These are phyloP conservation scores for Fallopia convolvulus DNA, from an alignment of 148 eudicot species.

Conservation along the genomic window DNA sequence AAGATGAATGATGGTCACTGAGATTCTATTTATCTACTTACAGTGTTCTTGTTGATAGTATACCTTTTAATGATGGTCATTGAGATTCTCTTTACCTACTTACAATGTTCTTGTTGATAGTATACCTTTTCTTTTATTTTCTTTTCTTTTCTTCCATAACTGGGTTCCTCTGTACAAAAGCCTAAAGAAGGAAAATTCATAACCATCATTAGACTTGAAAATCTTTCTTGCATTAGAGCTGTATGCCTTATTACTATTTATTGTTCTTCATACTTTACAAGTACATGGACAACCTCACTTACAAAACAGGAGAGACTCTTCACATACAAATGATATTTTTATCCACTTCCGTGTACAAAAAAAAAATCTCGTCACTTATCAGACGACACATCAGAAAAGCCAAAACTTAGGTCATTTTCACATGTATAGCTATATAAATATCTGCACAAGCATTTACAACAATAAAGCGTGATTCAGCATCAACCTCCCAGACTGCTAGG, in stretches of 20 bases:
- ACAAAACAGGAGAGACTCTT: conserved; percentile 9
- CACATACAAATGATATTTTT: background rate
- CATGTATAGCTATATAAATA: background rate
- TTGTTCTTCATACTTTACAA: background rate
- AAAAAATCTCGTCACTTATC: background rate
- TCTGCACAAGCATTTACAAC: background rate
- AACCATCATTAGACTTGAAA: background rate
- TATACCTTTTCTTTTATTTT: background rate
- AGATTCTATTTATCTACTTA: background rate
- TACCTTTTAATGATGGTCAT: background rate
- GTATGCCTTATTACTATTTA: background rate
- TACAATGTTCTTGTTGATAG: background rate
- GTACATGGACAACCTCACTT: background rate
- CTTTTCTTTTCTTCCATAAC: background rate
- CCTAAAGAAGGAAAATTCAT: background rate
- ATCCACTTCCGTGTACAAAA: background rate
- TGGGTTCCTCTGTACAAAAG: background rate
- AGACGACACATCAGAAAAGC: background rate
- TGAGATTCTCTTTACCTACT: background rate
- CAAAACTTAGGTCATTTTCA: background rate
- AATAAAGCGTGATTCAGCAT: conserved; percentile 13
- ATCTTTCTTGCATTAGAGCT: background rate
- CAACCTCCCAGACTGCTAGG: conserved; percentile 60
- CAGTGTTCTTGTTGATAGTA: background rate
- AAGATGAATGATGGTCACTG: background rate